Evolutionary conservation across 2,329 filamentous ascomycete species (phyloP).

Genomic region (Aspergillus persii): DNA sequence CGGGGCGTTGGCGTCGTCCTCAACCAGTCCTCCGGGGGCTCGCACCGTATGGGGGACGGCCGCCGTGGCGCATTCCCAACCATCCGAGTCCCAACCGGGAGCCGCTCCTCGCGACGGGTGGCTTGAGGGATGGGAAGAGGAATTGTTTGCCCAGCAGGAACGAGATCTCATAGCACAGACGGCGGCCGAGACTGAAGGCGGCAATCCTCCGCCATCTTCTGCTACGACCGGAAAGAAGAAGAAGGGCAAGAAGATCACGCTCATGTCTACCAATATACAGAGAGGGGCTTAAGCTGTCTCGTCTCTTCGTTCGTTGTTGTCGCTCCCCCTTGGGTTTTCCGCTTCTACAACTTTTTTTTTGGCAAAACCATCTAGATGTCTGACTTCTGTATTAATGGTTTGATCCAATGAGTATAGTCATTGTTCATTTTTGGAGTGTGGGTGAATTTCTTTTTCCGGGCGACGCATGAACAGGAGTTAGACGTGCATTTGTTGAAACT

Average conservation of each 20-base stretch:
- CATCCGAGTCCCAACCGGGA: constrained; percentile 42
- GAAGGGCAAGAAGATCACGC: constrained; percentile 66
- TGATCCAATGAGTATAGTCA: neutral
- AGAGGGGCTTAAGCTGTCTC: constrained; percentile 50
- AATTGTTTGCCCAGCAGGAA: constrained; percentile 65
- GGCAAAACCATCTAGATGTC: neutral
- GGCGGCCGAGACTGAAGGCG: constrained; percentile 29
- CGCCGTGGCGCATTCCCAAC: constrained; percentile 60
- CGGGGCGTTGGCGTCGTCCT: constrained; percentile 67
- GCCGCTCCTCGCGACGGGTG: constrained; percentile 70
- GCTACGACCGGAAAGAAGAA: constrained; percentile 53
- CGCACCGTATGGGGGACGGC: constrained; percentile 93
- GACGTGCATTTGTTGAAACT: constrained; percentile 1
- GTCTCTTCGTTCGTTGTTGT: neutral
- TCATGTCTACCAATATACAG: constrained; percentile 65
- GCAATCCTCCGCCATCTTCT: constrained; percentile 18
- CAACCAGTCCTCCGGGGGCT: constrained; percentile 72
- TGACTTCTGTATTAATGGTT: neutral
- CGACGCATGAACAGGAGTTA: constrained; percentile 11
- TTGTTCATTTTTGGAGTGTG: neutral
- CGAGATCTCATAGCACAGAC: constrained; percentile 50
- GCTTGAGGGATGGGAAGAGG: constrained; percentile 78
- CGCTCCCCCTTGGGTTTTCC: neutral
- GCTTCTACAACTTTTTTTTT: too few species aligned
- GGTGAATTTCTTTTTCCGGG: constrained; percentile 2